These are phyloP conservation scores for Talaromyces albobiverticillius DNA, from an alignment of 2,329 filamentous ascomycete species.

Conservation along the genomic window DNA sequence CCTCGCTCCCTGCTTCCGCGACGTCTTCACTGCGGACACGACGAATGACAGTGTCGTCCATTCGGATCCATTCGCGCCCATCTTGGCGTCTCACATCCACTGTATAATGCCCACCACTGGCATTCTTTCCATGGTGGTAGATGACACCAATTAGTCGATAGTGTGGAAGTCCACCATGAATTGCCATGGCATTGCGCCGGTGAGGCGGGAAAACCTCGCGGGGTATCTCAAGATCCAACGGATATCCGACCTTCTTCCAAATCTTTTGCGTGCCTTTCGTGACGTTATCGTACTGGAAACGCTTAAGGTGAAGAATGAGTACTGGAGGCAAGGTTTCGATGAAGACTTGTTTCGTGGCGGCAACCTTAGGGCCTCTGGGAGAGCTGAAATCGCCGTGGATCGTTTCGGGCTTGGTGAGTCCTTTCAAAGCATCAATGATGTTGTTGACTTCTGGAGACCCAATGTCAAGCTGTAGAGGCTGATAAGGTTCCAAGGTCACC, in stretches of 20 bases:
- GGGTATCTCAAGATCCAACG: slow-evolving; percentile 89
- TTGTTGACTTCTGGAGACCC: slow-evolving; percentile 81
- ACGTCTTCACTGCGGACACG: slow-evolving; percentile 85
- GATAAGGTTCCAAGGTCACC: slow-evolving; percentile 88
- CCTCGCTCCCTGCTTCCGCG: slow-evolving; percentile 77
- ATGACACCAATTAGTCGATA: slow-evolving; percentile 88
- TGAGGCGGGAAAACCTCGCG: slow-evolving; percentile 80
- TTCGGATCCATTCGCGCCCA: slow-evolving; percentile 89
- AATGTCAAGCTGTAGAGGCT: slow-evolving; percentile 92
- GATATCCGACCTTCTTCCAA: slow-evolving; percentile 97
- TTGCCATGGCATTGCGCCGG: slow-evolving; percentile 63
- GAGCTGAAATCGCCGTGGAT: slow-evolving; percentile 83
- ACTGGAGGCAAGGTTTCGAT: slow-evolving; percentile 90
- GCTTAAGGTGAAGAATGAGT: slow-evolving; percentile 91
- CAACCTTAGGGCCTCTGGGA: slow-evolving; percentile 69
- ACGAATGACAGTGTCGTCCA: slow-evolving; percentile 89
- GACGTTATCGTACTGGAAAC: slow-evolving; percentile 90
- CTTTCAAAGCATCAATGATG: slow-evolving; percentile 85
- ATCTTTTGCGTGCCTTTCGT: slow-evolving; percentile 88
- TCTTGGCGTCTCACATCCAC: slow-evolving; percentile 96
- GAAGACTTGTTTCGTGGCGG: slow-evolving; percentile 88
- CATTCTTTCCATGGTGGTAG: slow-evolving; percentile 97
- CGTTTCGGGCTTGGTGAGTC: slow-evolving; percentile 77
- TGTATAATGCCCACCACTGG: slow-evolving; percentile 93
- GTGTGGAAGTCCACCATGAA: slow-evolving; percentile 69